phyloP scores from a whole-genome alignment of 495 filamentous ascomycete species.

The Aspergillus diversus region DNA sequence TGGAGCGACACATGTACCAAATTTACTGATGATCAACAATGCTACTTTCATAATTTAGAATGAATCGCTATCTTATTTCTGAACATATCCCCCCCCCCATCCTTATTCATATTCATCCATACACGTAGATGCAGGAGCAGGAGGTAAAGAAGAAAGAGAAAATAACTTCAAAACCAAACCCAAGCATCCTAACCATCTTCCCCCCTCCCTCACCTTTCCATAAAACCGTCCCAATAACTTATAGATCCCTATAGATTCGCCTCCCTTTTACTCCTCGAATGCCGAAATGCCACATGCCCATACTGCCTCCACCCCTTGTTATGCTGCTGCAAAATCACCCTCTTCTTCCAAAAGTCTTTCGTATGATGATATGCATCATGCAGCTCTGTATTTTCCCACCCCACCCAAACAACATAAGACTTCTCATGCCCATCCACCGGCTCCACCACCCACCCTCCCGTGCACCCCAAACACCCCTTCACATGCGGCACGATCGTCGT shows the following conservation, averaged over 20 bases:
- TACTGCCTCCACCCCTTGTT: conserved; percentile 30
- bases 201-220: background rate
- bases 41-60: too few species aligned
- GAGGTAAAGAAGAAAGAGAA: too few species aligned
- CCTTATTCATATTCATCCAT: too few species aligned
- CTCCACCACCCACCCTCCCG: conserved; percentile 34
- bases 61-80: too few species aligned
- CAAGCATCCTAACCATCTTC: too few species aligned
- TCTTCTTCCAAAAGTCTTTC: conserved; percentile 27
- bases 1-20: too few species aligned
- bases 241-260: conserved; percentile 35
- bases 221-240: too few species aligned
- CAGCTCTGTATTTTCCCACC: conserved; percentile 29
- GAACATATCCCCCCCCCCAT: too few species aligned
- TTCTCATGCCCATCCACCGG: conserved; percentile 21
- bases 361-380: conserved; percentile 33
- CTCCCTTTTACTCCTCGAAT: conserved; percentile 30
- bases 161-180: too few species aligned
- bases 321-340: conserved; percentile 26
- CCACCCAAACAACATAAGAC: conserved; percentile 30
- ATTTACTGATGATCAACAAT: too few species aligned
- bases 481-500: conserved; percentile 27
- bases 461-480: conserved; percentile 29
- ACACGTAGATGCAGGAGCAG: too few species aligned
- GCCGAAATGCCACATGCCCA: conserved; percentile 27